phyloP scores from a whole-genome alignment of 352 stramenopile species.

The Globisporangium cylindrosporum region DNA sequence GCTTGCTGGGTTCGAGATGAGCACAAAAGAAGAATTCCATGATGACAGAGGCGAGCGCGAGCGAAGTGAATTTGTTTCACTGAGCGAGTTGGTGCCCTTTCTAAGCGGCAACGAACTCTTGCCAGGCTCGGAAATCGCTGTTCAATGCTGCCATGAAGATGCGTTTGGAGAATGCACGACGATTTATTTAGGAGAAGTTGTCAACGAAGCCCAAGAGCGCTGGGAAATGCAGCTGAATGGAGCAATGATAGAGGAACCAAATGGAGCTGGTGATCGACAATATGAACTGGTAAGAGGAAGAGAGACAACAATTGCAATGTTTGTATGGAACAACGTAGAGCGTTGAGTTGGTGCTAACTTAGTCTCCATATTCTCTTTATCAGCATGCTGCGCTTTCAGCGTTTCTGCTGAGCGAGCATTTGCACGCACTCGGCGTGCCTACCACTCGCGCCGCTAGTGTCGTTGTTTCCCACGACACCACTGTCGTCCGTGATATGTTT shows the following conservation, averaged over 20 bases:
- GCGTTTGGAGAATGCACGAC: conserved; percentile 31
- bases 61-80: no score
- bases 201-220: conserved; percentile 32
- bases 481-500: conserved; percentile 83
- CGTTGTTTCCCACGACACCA: conserved; percentile 65
- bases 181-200: conserved; percentile 87
- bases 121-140: conserved; percentile 63
- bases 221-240: conserved; percentile 98
- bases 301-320: no score
- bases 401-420: conserved; percentile 81
- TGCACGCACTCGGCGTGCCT: conserved; percentile 92
- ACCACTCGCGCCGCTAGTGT: conserved; percentile 91
- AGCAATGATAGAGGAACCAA: conserved; percentile 14
- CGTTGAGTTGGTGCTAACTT: conserved; percentile 31
- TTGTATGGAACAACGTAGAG: no score
- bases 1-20: no score
- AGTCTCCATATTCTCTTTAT: no score
- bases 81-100: conserved; percentile 38
- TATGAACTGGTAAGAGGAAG: no score
- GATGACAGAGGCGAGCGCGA: no score
- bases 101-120: conserved; percentile 78
- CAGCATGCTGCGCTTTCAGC: no score
- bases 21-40: no score
- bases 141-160: conserved; percentile 91
- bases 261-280: no score